These are phyloP conservation scores for Hericium coralloides DNA, from an alignment of 768 basidiomycete genomes.

Conservation along the genomic window DNA sequence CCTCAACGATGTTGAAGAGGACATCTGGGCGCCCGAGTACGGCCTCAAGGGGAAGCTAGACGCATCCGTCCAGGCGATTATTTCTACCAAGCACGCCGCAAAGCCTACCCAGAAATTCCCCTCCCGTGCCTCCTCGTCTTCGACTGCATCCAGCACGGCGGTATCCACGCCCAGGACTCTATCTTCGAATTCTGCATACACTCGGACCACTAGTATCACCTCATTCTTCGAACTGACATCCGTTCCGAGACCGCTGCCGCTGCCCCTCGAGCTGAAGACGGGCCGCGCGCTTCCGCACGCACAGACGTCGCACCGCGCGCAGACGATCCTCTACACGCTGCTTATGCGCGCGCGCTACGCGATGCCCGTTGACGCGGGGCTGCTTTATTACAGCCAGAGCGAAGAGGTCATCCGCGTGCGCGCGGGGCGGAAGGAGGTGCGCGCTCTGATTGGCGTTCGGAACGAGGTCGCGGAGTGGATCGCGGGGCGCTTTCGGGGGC, in stretches of 20 bases:
- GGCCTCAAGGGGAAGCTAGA: slow-evolving; percentile 96
- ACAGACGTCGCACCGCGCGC: slow-evolving; percentile 89
- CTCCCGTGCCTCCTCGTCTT: neutral
- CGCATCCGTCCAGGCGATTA: slow-evolving; percentile 67
- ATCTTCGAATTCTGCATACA: too few relatives aligned
- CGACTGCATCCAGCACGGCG: slow-evolving; percentile 11
- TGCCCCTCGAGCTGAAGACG: slow-evolving; percentile 96
- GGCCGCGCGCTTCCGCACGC: slow-evolving; percentile 52
- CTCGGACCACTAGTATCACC: neutral
- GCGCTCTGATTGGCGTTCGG: slow-evolving; percentile 69
- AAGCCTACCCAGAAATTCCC: neutral
- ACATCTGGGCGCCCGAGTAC: slow-evolving; percentile 93
- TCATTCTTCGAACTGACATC: slow-evolving; percentile 12
- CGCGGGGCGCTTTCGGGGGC: slow-evolving; percentile 35
- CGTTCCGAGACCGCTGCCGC: slow-evolving; percentile 27
- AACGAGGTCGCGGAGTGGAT: slow-evolving; percentile 82
- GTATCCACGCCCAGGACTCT: too few relatives aligned
- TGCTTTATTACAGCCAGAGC: slow-evolving; percentile 91
- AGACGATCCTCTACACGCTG: slow-evolving; percentile 95
- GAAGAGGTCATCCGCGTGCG: slow-evolving; percentile 83
- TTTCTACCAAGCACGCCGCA: slow-evolving; percentile 27
- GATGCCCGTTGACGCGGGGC: slow-evolving; percentile 66
- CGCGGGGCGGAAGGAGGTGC: slow-evolving; percentile 70
- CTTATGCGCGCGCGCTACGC: slow-evolving; percentile 89
- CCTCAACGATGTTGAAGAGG: slow-evolving; percentile 88